Conservation (phyloP, 1,284 basidiomycete species). For the Fistulinella cinereoalba region DNA sequence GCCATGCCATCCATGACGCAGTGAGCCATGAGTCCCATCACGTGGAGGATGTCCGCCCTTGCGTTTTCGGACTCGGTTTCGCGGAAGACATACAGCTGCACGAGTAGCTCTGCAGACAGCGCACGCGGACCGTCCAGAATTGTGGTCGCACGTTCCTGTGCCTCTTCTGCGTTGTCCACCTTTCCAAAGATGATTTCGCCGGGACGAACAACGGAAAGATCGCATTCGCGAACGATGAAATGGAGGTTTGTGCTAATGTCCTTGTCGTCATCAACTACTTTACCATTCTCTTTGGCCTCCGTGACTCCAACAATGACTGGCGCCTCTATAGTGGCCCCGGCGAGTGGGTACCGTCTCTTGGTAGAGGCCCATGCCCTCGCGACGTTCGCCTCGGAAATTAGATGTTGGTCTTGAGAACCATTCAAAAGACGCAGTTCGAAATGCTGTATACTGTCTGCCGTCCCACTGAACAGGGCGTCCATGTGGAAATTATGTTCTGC, state of each 20-base stretch:
- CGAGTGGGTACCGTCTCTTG: not conserved
- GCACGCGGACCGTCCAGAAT: no score
- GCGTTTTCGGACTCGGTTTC: no score
- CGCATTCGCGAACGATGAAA: not conserved
- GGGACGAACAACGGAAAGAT: not conserved
- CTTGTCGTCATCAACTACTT: not conserved
- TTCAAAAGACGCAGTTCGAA: not conserved
- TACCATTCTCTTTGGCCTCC: not conserved
- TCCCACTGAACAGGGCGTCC: no score
- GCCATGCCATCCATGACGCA: no score
- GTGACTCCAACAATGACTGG: not conserved
- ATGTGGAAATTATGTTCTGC: no score
- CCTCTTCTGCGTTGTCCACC: not conserved
- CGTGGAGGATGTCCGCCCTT: no score
- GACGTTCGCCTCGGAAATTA: not conserved
- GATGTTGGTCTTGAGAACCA: not conserved
- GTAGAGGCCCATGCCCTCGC: not conserved
- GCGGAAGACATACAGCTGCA: no score
- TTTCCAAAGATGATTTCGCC: not conserved
- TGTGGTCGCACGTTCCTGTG: no score
- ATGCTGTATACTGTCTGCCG: no score
- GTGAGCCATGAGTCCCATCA: no score
- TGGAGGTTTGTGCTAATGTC: not conserved
- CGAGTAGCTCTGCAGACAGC: no score
- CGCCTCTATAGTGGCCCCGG: not conserved